These are phyloP conservation scores for Halteria grandinella DNA, from an alignment of 73 alveolate species.

Conservation along the genomic window DNA sequence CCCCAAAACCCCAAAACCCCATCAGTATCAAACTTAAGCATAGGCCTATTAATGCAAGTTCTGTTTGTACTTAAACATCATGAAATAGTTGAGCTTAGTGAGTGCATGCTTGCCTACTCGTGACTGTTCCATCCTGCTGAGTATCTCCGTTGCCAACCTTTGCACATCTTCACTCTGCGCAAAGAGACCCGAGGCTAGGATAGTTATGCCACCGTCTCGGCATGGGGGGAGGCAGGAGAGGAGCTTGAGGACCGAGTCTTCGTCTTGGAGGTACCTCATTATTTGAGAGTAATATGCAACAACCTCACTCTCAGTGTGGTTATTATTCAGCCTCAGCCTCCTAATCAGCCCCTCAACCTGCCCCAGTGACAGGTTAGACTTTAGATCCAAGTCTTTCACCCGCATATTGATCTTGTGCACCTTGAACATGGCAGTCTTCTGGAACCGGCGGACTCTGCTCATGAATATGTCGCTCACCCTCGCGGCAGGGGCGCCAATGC, in stretches of 20 bases:
- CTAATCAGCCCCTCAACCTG: slow-evolving; percentile 43
- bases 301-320: slow-evolving; percentile 33
- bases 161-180: slow-evolving; percentile 10
- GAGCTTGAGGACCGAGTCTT: slow-evolving; percentile 48
- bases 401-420: slow-evolving; percentile 6
- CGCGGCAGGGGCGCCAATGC: too few species aligned
- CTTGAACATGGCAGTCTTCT: slow-evolving; percentile 42
- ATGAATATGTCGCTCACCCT: too few species aligned
- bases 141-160: slow-evolving; percentile 30
- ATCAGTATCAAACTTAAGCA: too few species aligned
- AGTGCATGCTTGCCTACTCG: not conserved
- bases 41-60: too few species aligned
- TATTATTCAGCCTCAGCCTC: slow-evolving; percentile 50
- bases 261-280: slow-evolving; percentile 18
- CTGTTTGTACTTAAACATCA: slow-evolving; percentile 23
- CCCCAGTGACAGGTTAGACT: slow-evolving; percentile 13
- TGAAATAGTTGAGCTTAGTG: slow-evolving; percentile 5
- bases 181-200: slow-evolving; percentile 50
- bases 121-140: slow-evolving; percentile 1
- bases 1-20: too few species aligned
- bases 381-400: slow-evolving; percentile 37
- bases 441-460: slow-evolving; percentile 41
- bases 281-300: not conserved
- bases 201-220: slow-evolving; percentile 54
- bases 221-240: slow-evolving; percentile 34